Base-by-base conservation (phyloP, 2,329 filamentous ascomycete genomes). In the Daldinia sp. region DNA sequence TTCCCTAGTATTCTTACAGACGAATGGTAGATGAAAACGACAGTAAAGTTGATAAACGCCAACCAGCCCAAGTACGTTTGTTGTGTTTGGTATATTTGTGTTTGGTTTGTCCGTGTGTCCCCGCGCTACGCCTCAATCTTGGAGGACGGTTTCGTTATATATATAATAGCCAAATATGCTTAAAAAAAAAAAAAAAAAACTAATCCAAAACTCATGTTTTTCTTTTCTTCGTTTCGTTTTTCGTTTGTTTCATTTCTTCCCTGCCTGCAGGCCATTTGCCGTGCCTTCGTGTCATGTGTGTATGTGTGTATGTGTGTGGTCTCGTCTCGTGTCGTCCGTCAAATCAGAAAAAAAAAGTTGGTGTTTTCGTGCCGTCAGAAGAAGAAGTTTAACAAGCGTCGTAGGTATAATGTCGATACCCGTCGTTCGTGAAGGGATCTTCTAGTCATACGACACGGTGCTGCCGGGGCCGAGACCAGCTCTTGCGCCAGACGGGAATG, bases 391-490 rank as follows among this genome's bases (percentile, higher is more conserved):
- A 35, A 23, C 33, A 54, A 15, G 51, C 51, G 42, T 28, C 56
- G 41, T 33, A 30, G 39, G 23, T 28, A 23, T 48, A 48, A 20
- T 46, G 28, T 2, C 41, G 26, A 35, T 56, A 56, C 20, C 53
- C 53, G 18, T 41, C 53, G 6, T 41, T 37, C 20, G 35, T 18
- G 7, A 41, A 35, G 6, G 37, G 37, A 30, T 6, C 53, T n/a
- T 41, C 33, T 42, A 30, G 37, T 57, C 39, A 57, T 57, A 59
- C 30, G 6, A 59, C 56, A n/a, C 56, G 41, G 30, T 46, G 67
- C 56, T 69, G 67, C 18, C 60, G 57, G 41, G 56, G 60, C 44
- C 55, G 54, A 6, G 67, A 63, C 67, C 67, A 69, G 20, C 53
- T 58, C 50, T 63, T 46, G 9, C 67, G 54, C 33, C 65, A 55